These are phyloP conservation scores for Ambrosia artemisiifolia DNA, from an alignment of 129 eudicot species.

Conservation along the genomic window DNA sequence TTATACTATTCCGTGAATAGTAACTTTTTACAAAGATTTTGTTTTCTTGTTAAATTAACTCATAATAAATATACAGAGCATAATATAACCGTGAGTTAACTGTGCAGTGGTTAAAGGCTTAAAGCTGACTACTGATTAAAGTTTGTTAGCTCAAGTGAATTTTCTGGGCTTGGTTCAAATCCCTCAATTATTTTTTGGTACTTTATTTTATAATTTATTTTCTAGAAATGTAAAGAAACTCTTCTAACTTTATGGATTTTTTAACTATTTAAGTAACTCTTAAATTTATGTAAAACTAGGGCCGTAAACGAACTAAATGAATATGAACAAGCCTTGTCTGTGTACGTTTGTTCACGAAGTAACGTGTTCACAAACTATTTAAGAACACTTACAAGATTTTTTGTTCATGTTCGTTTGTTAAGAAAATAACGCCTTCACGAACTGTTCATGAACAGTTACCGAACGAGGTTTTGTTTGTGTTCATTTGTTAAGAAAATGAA, in stretches of 20 bases:
- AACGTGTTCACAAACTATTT: no score
- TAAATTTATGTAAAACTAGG: background rate
- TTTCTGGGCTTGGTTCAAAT: background rate
- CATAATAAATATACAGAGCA: background rate
- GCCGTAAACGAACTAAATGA: no score
- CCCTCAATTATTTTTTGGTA: background rate
- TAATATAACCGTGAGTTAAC: background rate
- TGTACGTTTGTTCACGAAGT: no score
- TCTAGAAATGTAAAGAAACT: background rate
- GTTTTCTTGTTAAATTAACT: background rate
- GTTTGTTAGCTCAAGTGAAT: background rate
- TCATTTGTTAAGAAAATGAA: no score
- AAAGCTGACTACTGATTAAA: background rate
- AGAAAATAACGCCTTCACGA: no score
- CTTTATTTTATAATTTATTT: background rate
- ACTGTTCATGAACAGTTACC: no score
- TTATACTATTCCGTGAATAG: no score
- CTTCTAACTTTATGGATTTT: background rate
- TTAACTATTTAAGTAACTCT: background rate
- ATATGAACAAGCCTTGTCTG: no score
- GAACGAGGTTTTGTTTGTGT: no score
- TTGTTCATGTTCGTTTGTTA: no score
- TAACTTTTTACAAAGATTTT: no score
- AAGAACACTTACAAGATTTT: no score
- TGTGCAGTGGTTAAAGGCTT: slow-evolving; percentile 1